These are phyloP conservation scores for Corinectria fuckeliana DNA, from an alignment of 2,329 filamentous ascomycete genomes.

Conservation along the genomic window DNA sequence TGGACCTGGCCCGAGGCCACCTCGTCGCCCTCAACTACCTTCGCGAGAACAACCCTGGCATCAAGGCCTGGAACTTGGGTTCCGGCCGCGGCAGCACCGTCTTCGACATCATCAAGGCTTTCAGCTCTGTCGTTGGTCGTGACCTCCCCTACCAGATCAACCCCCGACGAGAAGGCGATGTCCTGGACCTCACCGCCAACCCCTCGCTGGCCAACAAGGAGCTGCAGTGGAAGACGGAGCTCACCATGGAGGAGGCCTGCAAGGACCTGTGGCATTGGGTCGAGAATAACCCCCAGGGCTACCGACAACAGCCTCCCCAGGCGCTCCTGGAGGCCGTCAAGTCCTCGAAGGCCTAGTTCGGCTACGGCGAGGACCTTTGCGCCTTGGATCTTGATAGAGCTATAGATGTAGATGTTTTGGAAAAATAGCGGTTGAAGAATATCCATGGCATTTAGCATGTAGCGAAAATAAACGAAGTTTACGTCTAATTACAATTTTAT, in stretches of 20 bases:
- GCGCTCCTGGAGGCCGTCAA: slow-evolving; percentile 74
- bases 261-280: slow-evolving; percentile 97
- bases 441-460: slow-evolving; percentile 32
- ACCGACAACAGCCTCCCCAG: slow-evolving; percentile 87
- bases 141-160: slow-evolving; percentile 88
- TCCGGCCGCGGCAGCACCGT: slow-evolving; percentile 95
- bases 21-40: slow-evolving; percentile 90
- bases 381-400: slow-evolving; percentile 17
- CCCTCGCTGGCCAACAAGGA: slow-evolving; percentile 86
- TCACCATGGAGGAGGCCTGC: slow-evolving; percentile 91
- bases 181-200: slow-evolving; percentile 93
- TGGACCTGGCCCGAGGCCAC: slow-evolving; percentile 87
- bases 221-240: slow-evolving; percentile 89
- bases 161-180: slow-evolving; percentile 83
- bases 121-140: slow-evolving; percentile 83
- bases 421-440: slow-evolving; percentile 26
- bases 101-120: slow-evolving; percentile 96
- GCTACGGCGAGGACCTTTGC: slow-evolving; percentile 26
- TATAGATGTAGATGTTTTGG: slow-evolving; percentile 27
- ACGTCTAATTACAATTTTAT: slow-evolving; percentile 63
- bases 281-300: slow-evolving; percentile 93
- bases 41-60: slow-evolving; percentile 81
- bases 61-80: slow-evolving; percentile 95
- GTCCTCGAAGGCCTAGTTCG: slow-evolving; percentile 40
- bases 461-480: slow-evolving; percentile 25